phyloP scores from a whole-genome alignment of 2,329 filamentous ascomycete genomes.

The Karstenula rhodostoma region DNA sequence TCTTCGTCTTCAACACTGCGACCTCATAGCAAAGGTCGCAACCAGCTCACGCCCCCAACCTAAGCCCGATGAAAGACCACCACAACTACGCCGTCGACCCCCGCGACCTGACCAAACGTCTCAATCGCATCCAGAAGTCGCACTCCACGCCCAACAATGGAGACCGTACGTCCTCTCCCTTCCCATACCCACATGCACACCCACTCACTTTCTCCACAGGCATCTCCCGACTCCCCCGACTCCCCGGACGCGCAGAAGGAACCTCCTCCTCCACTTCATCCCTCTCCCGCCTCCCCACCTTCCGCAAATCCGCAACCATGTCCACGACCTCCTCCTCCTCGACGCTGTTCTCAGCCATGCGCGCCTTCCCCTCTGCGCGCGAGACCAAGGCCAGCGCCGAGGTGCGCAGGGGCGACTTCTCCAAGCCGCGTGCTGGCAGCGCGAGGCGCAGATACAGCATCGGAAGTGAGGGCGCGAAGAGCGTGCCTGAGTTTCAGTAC shows the following conservation, averaged over 20 bases:
- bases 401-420: slow-evolving; percentile 36
- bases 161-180: slow-evolving; percentile 17
- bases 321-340: slow-evolving; percentile 26
- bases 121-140: slow-evolving; percentile 24
- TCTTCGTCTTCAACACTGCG: background rate
- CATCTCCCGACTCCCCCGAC: slow-evolving; percentile 27
- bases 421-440: slow-evolving; percentile 33
- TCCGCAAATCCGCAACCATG: slow-evolving; percentile 39
- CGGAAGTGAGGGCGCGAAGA: slow-evolving; percentile 24
- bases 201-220: background rate
- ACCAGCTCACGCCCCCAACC: background rate
- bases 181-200: background rate
- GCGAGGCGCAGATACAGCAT: slow-evolving; percentile 29
- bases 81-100: slow-evolving; percentile 30
- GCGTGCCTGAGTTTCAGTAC: slow-evolving; percentile 39
- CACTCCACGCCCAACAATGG: slow-evolving; percentile 21
- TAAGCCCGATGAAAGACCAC: slow-evolving; percentile 42
- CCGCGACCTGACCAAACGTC: slow-evolving; percentile 36
- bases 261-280: slow-evolving; percentile 37
- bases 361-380: slow-evolving; percentile 15
- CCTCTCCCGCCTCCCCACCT: slow-evolving; percentile 23
- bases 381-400: slow-evolving; percentile 29
- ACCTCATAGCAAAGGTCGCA: background rate
- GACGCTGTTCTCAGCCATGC: background rate
- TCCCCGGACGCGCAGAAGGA: slow-evolving; percentile 28